A percentile compares a stretch with the other conserved stretches of the same genome.
phyloP scores from a whole-genome alignment of 2,329 filamentous ascomycete genomes.

The Lizonia empirigonia region DNA sequence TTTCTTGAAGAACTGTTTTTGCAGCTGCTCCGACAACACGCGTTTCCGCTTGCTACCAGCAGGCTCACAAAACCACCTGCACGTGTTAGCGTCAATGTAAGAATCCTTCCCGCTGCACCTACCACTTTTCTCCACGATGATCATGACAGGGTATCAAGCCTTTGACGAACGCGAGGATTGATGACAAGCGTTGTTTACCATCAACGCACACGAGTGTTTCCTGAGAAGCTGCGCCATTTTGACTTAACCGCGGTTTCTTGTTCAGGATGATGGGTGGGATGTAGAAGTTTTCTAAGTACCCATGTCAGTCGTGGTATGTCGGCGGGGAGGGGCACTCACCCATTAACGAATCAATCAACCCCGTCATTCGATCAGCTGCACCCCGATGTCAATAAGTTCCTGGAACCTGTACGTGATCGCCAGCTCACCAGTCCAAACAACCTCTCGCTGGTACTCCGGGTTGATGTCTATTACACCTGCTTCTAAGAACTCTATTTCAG shows the following conservation, averaged over 20 bases:
- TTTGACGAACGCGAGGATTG: conserved; percentile 52
- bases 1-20: conserved; percentile 48
- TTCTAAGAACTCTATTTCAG: conserved; percentile 27
- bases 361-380: conserved; percentile 42
- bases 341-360: conserved; percentile 45
- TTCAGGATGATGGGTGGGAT: conserved; percentile 58
- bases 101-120: conserved; percentile 11
- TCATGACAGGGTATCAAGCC: conserved; percentile 54
- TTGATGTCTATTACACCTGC: conserved; percentile 47
- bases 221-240: conserved; percentile 19
- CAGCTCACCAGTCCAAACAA: conserved; percentile 50
- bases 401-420: neutral
- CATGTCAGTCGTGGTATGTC: neutral
- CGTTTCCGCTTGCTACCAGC: conserved; percentile 23
- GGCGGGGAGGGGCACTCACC: conserved; percentile 20
- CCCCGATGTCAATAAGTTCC: neutral
- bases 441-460: conserved; percentile 55
- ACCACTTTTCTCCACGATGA: conserved; percentile 51
- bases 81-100: conserved; percentile 8
- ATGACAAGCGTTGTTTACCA: conserved; percentile 57
- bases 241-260: conserved; percentile 24
- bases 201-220: conserved; percentile 51
- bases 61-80: conserved; percentile 34
- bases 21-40: conserved; percentile 45
- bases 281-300: conserved; percentile 47